phyloP scores from a whole-genome alignment of 139 green algal species.

The Haematococcus lacustris region DNA sequence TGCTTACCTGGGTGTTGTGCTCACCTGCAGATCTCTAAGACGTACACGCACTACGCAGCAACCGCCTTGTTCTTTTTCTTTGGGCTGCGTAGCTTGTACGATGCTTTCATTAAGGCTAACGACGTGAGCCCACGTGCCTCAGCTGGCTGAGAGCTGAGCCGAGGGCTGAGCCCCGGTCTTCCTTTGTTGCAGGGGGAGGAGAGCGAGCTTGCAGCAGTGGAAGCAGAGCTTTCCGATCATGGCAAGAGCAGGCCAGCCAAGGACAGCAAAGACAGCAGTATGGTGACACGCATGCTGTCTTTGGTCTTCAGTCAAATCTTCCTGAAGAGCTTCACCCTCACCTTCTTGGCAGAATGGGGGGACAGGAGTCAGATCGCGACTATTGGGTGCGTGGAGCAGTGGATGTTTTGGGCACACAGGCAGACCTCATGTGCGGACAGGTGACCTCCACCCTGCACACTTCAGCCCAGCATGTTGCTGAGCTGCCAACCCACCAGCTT shows the following conservation, averaged over 20 bases:
- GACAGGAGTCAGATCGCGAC: constrained; percentile 96
- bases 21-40: constrained; percentile 76
- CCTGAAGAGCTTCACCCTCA: constrained; percentile 92
- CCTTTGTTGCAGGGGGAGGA: background rate
- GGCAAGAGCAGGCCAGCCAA: background rate
- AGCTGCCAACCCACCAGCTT: background rate
- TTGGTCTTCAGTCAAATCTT: constrained; percentile 76
- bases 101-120: constrained; percentile 38
- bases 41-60: constrained; percentile 80
- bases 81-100: constrained; percentile 73
- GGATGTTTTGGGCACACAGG: background rate
- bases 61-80: constrained; percentile 88
- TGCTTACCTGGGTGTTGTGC: no score
- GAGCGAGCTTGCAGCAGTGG: constrained; percentile 7
- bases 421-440: background rate
- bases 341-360: constrained; percentile 97
- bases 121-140: constrained; percentile 16
- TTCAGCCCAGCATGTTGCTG: background rate
- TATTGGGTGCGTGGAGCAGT: constrained; percentile 60
- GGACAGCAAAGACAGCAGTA: background rate
- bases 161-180: background rate
- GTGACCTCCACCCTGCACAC: background rate
- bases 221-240: background rate
- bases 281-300: background rate
- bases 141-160: background rate